phyloP scores from a whole-genome alignment of 2,329 filamentous ascomycete species.

The Trichoderma afroharzianum region DNA sequence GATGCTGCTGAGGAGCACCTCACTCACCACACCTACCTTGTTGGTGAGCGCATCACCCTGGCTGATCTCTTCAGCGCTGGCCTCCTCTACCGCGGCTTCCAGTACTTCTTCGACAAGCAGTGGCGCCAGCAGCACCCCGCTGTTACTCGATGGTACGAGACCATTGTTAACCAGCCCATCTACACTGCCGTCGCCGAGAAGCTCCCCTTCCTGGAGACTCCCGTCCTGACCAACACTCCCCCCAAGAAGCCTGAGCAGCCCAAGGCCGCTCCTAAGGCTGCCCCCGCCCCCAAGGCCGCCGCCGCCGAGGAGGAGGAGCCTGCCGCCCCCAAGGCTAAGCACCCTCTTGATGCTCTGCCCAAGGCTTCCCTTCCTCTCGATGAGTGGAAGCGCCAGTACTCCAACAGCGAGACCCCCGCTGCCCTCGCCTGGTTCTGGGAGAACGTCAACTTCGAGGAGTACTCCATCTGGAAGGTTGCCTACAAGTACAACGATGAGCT shows the following conservation, averaged over 20 bases:
- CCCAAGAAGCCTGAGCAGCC: conserved; percentile 76
- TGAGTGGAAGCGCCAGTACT: conserved; percentile 99
- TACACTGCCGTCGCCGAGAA: conserved; percentile 76
- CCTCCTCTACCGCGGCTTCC: conserved; percentile 82
- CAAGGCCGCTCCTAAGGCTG: conserved; percentile 60
- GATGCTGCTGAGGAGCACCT: conserved; percentile 82
- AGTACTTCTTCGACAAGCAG: conserved; percentile 89
- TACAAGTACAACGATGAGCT: conserved; percentile 99
- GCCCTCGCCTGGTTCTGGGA: conserved; percentile 99
- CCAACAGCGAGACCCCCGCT: conserved; percentile 82
- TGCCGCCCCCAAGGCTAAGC: conserved; percentile 81
- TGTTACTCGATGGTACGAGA: conserved; percentile 90
- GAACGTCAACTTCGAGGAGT: conserved; percentile 89
- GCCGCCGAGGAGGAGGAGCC: conserved; percentile 29
- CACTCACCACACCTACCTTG: conserved; percentile 89
- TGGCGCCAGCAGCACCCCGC: conserved; percentile 83
- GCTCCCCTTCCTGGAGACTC: conserved; percentile 76
- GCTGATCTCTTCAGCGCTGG: conserved; percentile 84
- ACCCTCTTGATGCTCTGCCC: conserved; percentile 83
- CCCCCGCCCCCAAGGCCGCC: conserved; percentile 30
- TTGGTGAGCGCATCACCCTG: conserved; percentile 94
- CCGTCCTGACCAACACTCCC: conserved; percentile 65
- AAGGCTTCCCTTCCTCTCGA: conserved; percentile 80
- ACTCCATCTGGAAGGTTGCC: conserved; percentile 88
- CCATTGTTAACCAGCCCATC: conserved; percentile 87